These are phyloP conservation scores for Pholiota molesta DNA, from an alignment of 768 basidiomycete species.

Conservation along the genomic window DNA sequence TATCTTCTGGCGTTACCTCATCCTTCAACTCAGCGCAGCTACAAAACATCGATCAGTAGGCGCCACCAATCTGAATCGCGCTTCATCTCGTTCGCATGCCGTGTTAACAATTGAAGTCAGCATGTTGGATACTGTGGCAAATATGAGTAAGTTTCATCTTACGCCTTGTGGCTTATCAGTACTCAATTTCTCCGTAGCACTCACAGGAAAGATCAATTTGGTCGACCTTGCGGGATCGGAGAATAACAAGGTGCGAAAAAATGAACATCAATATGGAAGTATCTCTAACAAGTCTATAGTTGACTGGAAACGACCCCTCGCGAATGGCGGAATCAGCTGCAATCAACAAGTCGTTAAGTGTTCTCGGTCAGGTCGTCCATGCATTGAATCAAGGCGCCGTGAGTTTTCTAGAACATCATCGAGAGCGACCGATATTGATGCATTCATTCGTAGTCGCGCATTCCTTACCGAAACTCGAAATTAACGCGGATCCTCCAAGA, in stretches of 20 bases:
- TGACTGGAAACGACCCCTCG: slow-evolving; percentile 85
- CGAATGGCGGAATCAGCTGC: slow-evolving; percentile 88
- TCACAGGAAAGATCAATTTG: slow-evolving; percentile 80
- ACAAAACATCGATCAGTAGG: slow-evolving; percentile 81
- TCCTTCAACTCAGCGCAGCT: slow-evolving; percentile 49
- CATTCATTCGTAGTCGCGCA: slow-evolving; percentile 53
- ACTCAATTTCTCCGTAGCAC: slow-evolving; percentile 39
- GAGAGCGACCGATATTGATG: slow-evolving; percentile 10
- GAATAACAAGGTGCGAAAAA: slow-evolving; percentile 71
- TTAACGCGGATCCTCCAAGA: slow-evolving; percentile 90
- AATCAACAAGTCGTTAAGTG: slow-evolving; percentile 88
- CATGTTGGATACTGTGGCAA: slow-evolving; percentile 52
- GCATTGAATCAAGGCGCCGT: slow-evolving; percentile 77
- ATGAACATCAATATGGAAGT: background rate
- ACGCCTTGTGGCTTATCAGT: background rate
- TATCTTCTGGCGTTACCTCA: no score
- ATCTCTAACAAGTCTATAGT: slow-evolving; percentile 30
- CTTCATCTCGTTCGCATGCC: slow-evolving; percentile 89
- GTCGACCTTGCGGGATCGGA: slow-evolving; percentile 92
- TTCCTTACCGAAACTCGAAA: slow-evolving; percentile 91
- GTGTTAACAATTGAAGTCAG: slow-evolving; percentile 76
- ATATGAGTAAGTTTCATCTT: slow-evolving; percentile 49
- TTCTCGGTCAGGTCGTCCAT: slow-evolving; percentile 86
- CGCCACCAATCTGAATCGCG: slow-evolving; percentile 82
- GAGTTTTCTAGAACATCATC: slow-evolving; percentile 30